phyloP scores from a whole-genome alignment of 108 stramenopile species.

The Nitzschia sp. region DNA sequence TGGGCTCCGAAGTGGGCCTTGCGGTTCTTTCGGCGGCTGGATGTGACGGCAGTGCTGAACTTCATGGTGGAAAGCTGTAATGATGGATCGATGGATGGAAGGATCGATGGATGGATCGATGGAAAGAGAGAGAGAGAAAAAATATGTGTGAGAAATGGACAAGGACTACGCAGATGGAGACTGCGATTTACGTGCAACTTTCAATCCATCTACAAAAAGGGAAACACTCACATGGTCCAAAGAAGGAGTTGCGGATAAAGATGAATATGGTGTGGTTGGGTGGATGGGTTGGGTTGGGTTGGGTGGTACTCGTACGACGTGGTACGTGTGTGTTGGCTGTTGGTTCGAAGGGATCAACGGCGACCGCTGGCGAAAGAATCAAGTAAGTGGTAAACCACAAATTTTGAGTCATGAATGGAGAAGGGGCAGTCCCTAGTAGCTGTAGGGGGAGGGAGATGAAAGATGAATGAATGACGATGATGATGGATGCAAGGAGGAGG shows the following conservation, averaged over 20 bases:
- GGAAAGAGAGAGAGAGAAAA: background rate
- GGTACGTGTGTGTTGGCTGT: background rate
- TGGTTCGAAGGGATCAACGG: background rate
- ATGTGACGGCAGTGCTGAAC: conserved; percentile 81
- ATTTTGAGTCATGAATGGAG: no score
- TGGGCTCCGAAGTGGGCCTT: conserved; percentile 99
- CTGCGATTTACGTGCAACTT: conserved; percentile 31
- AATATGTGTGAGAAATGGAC: conserved; percentile 14
- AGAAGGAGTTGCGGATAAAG: background rate
- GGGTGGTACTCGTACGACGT: background rate
- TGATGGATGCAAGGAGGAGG: no score
- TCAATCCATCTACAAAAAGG: conserved; percentile 21
- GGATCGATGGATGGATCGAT: no score
- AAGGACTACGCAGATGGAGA: conserved; percentile 18
- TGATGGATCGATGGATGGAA: no score
- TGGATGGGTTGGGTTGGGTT: background rate
- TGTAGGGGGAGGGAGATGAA: no score
- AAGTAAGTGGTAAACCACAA: background rate
- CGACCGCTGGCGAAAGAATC: background rate
- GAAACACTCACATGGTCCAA: conserved; percentile 23
- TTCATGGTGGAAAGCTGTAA: conserved; percentile 72
- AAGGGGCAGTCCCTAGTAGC: no score
- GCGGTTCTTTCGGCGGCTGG: conserved; percentile 95
- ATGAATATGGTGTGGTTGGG: background rate
- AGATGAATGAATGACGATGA: no score